Evolutionary conservation across 148 eudicot genomes (phyloP).

Genomic region (Fallopia convolvulus): DNA sequence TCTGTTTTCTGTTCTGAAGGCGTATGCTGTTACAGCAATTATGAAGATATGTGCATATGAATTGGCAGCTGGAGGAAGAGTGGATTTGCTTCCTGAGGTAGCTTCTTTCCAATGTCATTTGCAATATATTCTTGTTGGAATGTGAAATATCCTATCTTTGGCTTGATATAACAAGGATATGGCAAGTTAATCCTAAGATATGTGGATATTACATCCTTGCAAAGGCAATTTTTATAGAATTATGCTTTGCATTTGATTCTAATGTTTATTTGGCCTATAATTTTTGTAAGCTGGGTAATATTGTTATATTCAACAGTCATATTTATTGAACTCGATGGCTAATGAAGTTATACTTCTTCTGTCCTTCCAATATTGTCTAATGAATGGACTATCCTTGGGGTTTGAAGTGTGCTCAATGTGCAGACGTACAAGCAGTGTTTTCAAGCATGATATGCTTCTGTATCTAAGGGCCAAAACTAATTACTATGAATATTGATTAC

Average conservation of each 20-base stretch:
- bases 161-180: not conserved
- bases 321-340: not conserved
- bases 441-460: not conserved
- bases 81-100: conserved; percentile 93
- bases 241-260: not conserved
- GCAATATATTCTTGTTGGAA: not conserved
- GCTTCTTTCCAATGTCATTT: not conserved
- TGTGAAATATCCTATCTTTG: not conserved
- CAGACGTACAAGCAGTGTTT: not conserved
- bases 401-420: not conserved
- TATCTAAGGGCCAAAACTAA: not conserved
- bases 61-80: conserved; percentile 73
- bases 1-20: conserved; percentile 31
- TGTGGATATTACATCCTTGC: not conserved
- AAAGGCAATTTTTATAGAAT: not conserved
- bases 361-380: not conserved
- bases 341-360: not conserved
- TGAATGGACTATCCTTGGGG: not conserved
- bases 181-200: not conserved
- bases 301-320: not conserved
- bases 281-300: not conserved
- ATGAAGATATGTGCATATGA: conserved; percentile 89
- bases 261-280: not conserved
- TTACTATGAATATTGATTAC: not conserved
- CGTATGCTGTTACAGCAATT: conserved; percentile 83